These are phyloP conservation scores for Typha latifolia DNA, from an alignment of 176 grass and related monocot species.

Conservation along the genomic window DNA sequence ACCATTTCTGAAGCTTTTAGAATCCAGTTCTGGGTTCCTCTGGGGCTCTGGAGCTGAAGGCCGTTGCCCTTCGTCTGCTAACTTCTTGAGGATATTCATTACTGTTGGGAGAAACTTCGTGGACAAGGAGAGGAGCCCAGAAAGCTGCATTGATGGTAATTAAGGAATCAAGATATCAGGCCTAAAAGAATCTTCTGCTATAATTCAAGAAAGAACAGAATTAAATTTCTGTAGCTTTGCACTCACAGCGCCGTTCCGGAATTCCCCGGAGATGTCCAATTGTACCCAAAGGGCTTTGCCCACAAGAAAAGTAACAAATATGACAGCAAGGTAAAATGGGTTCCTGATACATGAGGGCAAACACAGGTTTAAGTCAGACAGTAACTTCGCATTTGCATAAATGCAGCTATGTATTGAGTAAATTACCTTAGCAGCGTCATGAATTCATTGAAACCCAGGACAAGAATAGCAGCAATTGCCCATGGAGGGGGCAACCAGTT, in stretches of 20 bases:
- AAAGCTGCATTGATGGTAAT: constrained; percentile 30
- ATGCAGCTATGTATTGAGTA: not conserved
- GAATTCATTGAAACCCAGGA: constrained; percentile 97
- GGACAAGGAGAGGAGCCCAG: constrained; percentile 73
- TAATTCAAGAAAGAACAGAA: constrained; percentile 7
- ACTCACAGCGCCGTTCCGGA: constrained; percentile 87
- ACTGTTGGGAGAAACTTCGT: constrained; percentile 91
- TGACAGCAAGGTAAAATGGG: constrained; percentile 55
- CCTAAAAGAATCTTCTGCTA: not conserved
- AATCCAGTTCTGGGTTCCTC: constrained; percentile 44
- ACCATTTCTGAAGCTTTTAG: constrained; percentile 55
- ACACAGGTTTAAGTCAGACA: constrained; percentile 3
- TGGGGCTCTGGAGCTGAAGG: constrained; percentile 42
- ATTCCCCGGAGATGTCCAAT: constrained; percentile 63
- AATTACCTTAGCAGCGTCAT: constrained; percentile 89
- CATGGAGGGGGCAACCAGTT: constrained; percentile 95
- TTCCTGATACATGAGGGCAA: constrained; percentile 46
- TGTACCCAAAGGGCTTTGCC: constrained; percentile 95
- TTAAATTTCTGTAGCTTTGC: constrained; percentile 3
- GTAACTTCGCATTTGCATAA: not conserved
- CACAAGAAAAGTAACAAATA: constrained; percentile 79
- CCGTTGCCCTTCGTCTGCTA: constrained; percentile 68
- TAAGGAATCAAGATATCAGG: constrained; percentile 10
- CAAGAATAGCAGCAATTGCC: constrained; percentile 80
- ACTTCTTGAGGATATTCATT: constrained; percentile 90